phyloP scores from a whole-genome alignment of 2,329 filamentous ascomycete genomes.

The Atkinsonella texensis region DNA sequence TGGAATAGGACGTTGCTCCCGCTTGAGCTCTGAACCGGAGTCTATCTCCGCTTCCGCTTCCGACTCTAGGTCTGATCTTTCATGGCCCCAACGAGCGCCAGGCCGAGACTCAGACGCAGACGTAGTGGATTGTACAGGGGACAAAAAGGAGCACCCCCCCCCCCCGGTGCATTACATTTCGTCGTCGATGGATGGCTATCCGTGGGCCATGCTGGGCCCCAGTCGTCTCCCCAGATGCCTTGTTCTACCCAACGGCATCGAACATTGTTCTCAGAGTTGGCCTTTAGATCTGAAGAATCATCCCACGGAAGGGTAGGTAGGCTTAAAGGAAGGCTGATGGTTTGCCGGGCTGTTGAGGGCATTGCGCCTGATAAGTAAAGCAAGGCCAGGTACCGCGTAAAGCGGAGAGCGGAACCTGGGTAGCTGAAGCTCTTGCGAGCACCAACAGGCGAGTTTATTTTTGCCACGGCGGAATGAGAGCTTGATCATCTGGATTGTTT shows the following conservation, averaged over 20 bases:
- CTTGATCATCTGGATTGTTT: too few species aligned
- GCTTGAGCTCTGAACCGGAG: background rate
- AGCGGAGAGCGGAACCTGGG: too few species aligned
- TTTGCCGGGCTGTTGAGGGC: too few species aligned
- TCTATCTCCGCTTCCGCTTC: background rate
- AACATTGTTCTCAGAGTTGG: slow-evolving; percentile 7
- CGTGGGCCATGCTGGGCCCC: slow-evolving; percentile 4
- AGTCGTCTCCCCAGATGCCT: slow-evolving; percentile 7
- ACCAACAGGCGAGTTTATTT: too few species aligned
- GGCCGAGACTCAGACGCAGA: background rate
- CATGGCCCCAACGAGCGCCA: background rate
- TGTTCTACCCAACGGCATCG: slow-evolving; percentile 8
- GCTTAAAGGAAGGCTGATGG: too few species aligned
- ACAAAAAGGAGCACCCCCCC: background rate
- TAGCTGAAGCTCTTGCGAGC: too few species aligned
- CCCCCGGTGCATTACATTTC: background rate
- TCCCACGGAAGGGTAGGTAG: slow-evolving; percentile 5
- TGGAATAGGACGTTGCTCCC: too few species aligned
- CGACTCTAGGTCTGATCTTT: background rate
- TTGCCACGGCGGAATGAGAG: too few species aligned
- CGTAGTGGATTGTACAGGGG: background rate
- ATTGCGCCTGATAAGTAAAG: too few species aligned
- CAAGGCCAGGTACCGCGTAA: too few species aligned
- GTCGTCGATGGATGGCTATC: background rate
- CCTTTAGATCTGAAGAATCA: background rate